Evolutionary conservation across 495 filamentous ascomycete species (phyloP).

Genomic region (Penicillium atrosanguineum): DNA sequence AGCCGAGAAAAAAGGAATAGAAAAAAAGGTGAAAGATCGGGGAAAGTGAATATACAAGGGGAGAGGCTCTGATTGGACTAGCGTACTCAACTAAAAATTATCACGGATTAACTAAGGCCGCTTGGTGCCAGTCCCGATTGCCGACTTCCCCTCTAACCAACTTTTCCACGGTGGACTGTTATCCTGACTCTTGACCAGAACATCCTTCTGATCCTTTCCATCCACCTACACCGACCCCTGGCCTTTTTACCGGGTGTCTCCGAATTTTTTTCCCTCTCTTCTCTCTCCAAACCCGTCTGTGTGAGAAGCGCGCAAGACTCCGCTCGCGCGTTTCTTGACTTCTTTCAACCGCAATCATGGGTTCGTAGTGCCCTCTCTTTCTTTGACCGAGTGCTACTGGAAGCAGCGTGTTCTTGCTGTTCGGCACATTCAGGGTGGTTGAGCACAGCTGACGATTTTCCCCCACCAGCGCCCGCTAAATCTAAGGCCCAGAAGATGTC

Average conservation of each 20-base stretch:
- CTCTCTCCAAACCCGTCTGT: constrained; percentile 18
- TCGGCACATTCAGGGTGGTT: background rate
- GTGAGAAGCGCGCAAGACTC: constrained; percentile 46
- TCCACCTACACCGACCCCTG: constrained; percentile 11
- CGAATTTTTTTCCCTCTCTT: constrained; percentile 20
- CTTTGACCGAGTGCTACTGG: background rate
- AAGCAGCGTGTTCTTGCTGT: background rate
- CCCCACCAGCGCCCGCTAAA: constrained; percentile 70
- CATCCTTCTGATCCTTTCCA: constrained; percentile 13
- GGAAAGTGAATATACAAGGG: background rate
- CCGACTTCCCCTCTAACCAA: constrained; percentile 41
- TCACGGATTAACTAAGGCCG: constrained; percentile 42
- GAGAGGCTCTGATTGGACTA: constrained; percentile 41
- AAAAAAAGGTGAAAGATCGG: background rate
- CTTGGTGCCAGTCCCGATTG: constrained; percentile 27
- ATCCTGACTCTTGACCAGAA: constrained; percentile 17
- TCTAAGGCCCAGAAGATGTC: constrained; percentile 90
- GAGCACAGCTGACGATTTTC: constrained; percentile 13
- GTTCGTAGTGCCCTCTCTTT: constrained; percentile 51
- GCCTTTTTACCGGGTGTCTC: constrained; percentile 13
- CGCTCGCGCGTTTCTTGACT: constrained; percentile 45
- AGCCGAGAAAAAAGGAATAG: background rate
- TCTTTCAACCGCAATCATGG: constrained; percentile 75
- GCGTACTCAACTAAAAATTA: constrained; percentile 51
- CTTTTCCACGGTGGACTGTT: constrained; percentile 40